Base-by-base conservation (phyloP, 768 basidiomycete genomes). In the Phallus indusiatus region DNA sequence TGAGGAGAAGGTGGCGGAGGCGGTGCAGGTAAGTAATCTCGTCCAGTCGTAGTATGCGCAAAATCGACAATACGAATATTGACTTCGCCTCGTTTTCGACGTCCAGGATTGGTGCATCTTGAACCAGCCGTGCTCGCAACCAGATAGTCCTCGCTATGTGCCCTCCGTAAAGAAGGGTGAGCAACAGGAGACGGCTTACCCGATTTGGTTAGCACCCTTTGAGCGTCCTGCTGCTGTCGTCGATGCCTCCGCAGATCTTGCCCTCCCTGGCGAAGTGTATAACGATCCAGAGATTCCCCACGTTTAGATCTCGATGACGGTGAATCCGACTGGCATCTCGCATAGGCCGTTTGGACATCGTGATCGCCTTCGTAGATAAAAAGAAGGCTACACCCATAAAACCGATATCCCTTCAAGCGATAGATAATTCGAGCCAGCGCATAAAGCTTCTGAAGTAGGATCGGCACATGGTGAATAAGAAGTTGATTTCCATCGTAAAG, bases 41-140 rank as follows among this genome's bases (percentile, higher is more conserved):
- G 79, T 12, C 96, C 96, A 1, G 94, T 97, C 9, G 94, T 97
- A 54, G 96, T 97, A 68, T 97, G 95, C 12, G 95, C 96, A 73
- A 99, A 99, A 72, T 99, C 96, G 57, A 99, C 96, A 54, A 99
- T 84, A 36, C 94, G 91, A 62, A 99, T 89, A 68, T 90, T 92
- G 61, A 98, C 82, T 69, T 96, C 95, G 34, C 96, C 96, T 21
- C 90, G 76, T 68, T 85, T 88, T 60, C 85, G 82, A 55, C 81
- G 81, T n/a, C 81, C 81, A 52, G 72, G 75, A 36, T 65, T 62
- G 14, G 80, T 78, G 47, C 85, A 82, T 69, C 83, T 83, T 10
- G 42, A 42, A 10, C 42, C 42, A 1, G 78, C 79, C 18, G 83
- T 75, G 22, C 88, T 81, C 6, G 86, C 86, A 17, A 80, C 70